Evolutionary conservation across 169 alveolate species (phyloP).

Genomic region (Plasmodium billcollinsi): DNA sequence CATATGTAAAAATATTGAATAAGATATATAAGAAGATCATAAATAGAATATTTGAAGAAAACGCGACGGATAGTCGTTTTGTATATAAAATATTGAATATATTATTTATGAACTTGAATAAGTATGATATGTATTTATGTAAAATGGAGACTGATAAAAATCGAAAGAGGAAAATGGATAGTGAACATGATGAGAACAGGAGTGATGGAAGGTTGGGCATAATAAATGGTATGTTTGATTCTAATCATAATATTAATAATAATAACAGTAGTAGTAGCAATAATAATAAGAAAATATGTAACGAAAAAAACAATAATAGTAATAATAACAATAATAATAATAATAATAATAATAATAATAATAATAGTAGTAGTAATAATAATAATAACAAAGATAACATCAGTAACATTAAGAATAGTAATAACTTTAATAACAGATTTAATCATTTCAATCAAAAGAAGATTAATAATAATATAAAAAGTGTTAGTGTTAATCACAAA

Average conservation of each 20-base stretch:
- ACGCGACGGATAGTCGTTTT: slow-evolving; percentile 30
- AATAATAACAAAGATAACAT: no score
- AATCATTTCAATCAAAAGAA: no score
- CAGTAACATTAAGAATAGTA: no score
- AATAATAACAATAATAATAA: no score
- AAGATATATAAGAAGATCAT: slow-evolving; percentile 63
- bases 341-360: neutral
- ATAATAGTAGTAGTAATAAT: no score
- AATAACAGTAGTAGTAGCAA: neutral
- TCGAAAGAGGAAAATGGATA: slow-evolving; percentile 48
- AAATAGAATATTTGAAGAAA: slow-evolving; percentile 51
- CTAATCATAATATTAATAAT: neutral
- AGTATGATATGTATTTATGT: slow-evolving; percentile 24
- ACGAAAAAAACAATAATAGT: neutral
- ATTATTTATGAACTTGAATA: slow-evolving; percentile 17
- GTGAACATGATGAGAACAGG: neutral
- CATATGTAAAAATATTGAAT: slow-evolving; percentile 51
- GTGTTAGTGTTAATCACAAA: neutral
- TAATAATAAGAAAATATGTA: slow-evolving; percentile 24
- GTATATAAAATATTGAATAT: slow-evolving; percentile 43
- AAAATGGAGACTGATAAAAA: slow-evolving; percentile 38
- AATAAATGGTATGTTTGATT: neutral
- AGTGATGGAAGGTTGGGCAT: neutral
- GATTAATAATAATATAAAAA: no score
- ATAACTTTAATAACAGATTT: no score